Base-by-base conservation (phyloP, 306 rosid species). In the Prunus campanulata region DNA sequence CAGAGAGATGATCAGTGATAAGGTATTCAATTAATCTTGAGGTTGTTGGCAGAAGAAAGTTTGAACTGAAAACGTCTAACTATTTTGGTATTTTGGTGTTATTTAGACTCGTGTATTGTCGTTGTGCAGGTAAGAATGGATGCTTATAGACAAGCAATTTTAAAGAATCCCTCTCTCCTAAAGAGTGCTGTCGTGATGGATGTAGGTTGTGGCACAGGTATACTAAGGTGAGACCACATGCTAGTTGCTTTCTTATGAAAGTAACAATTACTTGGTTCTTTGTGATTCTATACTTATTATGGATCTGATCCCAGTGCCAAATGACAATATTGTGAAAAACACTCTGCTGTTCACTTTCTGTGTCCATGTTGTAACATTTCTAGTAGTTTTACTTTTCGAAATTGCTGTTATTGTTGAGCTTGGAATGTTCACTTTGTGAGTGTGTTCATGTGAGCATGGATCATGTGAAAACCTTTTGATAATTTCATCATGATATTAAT, bases 131-230 rank as follows among this genome's bases (percentile, higher is more conserved):
- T 79, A 61, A 88, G 99, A 87, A 95, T 82, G 86, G 99, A 92
- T 75, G 96, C 97, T 72, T 95, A 95, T 78, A 86, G 93, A 66
- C 87, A 92, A 74, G 93, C 96, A 76, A 87, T 95, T 74, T 83
- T 89, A 81, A 75, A 88, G 80, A 95, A 95, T 57, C 97, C 96
- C 9, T 92, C 97, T 78, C 92, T 95, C 47, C 69, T 92, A 67
- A 87, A 83, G 25, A 85, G 88, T 72, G 93, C 96, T 29, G 86
- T 90, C 8, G 97, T 95, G 71, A 82, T 95, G 93, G 97, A 95
- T 77, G 96, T 95, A 35, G 99, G 99, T 64, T 95, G 97, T 77
- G 97, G 99, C 80, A 92, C 97, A 71, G 93, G 96, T 77, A 89
- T 95, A 57, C 92, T 95, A 42, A 95, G 98, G 98, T 95, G 79